Base-by-base conservation (phyloP, 1,284 basidiomycete species). In the Sphaerobolus stellatus region DNA sequence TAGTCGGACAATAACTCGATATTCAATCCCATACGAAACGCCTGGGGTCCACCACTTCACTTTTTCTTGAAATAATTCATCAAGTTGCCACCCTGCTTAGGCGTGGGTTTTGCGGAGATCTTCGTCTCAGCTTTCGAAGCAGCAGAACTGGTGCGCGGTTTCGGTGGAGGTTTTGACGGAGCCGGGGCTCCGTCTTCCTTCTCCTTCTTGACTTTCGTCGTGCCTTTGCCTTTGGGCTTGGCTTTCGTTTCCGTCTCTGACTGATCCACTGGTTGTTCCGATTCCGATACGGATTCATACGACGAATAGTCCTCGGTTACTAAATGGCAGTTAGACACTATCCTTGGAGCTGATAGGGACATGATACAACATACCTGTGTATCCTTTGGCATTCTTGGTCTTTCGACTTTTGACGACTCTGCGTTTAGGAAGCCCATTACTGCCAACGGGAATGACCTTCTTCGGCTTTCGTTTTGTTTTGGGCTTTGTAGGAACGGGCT, bases 271-370 rank as follows among this genome's bases (percentile, higher is more conserved):
- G 29, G 30, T 24, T 30, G 50, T 27, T 54, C 53, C 1, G 53
- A 49, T 29, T 54, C 53, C 11, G 53, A 54, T 6, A 86, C 84
- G 5, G 87, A 89, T 68, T 92, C 88, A 64, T 88, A 91, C 14
- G 81, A 81, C 2, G 87, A 88, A 64, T 88, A 88, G 64, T 91
- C 89, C 64, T 88, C 84, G 29, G 79, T 85, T 16, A 81, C 89
- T 91, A 60, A 2, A 59, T 36, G 30, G 31, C 46, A 16, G 16
- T 53, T n/a, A 36, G 44, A n/a, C n/a, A n/a, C 28, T 24, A 27
- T 18, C 18, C 8, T 29, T 31, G 45, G 52, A 30, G 30, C 33
- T 31, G 46, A 47, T 25, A 13, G 20, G 38, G 9, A 41, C 4
- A 4, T 14, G n/a, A 29, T 25, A 22, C 6, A 24, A 69, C 81